Evolutionary conservation across 129 eudicot genomes (phyloP).

Genomic region (Centaurea solstitialis): DNA sequence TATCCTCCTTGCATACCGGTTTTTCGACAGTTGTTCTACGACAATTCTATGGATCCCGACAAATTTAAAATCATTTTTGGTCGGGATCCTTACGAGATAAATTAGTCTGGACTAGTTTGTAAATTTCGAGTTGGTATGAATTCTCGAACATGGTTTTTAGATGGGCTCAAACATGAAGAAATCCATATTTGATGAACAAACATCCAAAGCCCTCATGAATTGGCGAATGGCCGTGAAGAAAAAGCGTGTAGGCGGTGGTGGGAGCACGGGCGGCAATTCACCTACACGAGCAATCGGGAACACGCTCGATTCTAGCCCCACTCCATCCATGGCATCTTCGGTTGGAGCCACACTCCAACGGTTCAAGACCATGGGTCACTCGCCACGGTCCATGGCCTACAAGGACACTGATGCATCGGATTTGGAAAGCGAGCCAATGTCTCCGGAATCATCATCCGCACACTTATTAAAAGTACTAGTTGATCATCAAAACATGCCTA

Average conservation of each 20-base stretch:
- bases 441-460: slow-evolving; percentile 35
- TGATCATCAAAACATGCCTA: slow-evolving; percentile 29
- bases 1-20: neutral
- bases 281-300: slow-evolving; percentile 37
- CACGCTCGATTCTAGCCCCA: slow-evolving; percentile 36
- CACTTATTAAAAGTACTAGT: slow-evolving; percentile 39
- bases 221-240: slow-evolving; percentile 75
- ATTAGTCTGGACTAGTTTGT: neutral
- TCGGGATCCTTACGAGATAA: neutral
- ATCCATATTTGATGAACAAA: slow-evolving; percentile 81
- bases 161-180: slow-evolving; percentile 88
- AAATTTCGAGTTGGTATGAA: neutral
- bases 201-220: slow-evolving; percentile 61
- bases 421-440: slow-evolving; percentile 39
- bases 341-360: slow-evolving; percentile 48
- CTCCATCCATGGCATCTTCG: slow-evolving; percentile 45
- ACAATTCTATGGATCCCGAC: neutral
- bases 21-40: neutral
- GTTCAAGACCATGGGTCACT: slow-evolving; percentile 68
- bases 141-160: slow-evolving; percentile 30
- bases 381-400: slow-evolving; percentile 40
- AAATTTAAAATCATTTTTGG: neutral
- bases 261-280: slow-evolving; percentile 38
- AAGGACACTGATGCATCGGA: slow-evolving; percentile 38
- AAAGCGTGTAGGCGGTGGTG: slow-evolving; percentile 28